Percentiles rank a stretch among this genome's conserved stretches.
Conservation (phyloP, 768 basidiomycete genomes). For the Mrakia frigida region DNA sequence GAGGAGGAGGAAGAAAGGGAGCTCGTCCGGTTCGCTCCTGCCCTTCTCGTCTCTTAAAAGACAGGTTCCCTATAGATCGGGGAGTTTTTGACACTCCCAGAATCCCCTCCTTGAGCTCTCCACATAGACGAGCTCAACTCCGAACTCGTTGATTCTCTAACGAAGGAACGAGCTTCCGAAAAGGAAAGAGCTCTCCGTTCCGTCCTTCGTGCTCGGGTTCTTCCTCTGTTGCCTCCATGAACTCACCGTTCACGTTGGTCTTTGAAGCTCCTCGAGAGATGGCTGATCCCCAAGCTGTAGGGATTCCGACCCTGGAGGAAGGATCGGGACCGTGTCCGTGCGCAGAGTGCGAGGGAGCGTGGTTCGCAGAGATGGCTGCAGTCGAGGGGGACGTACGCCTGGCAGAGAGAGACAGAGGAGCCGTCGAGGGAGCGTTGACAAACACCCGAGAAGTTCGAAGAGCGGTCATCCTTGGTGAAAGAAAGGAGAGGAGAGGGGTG, state of each 20-base stretch:
- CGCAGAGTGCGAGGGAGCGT: conserved; percentile 17
- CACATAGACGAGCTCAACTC: neutral
- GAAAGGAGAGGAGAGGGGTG: neutral
- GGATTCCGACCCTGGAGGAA: conserved; percentile 15
- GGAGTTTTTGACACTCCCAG: neutral
- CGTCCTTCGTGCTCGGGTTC: neutral
- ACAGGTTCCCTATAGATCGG: neutral
- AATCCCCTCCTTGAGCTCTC: neutral
- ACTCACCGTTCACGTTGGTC: conserved; percentile 31
- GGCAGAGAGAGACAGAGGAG: conserved; percentile 5
- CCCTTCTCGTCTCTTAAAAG: neutral
- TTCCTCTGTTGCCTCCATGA: neutral
- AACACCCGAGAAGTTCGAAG: conserved; percentile 23
- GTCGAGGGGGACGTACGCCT: conserved; percentile 10
- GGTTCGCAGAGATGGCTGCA: neutral
- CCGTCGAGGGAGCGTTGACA: conserved; percentile 21
- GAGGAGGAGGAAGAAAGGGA: conserved; percentile 15
- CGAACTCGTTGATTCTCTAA: neutral
- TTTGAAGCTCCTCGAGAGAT: conserved; percentile 13
- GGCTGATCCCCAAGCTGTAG: conserved; percentile 16
- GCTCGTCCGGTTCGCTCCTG: conserved; percentile 15
- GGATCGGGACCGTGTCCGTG: conserved; percentile 8
- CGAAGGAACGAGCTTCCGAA: neutral
- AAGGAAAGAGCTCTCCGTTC: neutral
- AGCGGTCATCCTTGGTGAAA: conserved; percentile 15